Conservation (phyloP, 2,329 filamentous ascomycete species). For the Thelonectria rubi region DNA sequence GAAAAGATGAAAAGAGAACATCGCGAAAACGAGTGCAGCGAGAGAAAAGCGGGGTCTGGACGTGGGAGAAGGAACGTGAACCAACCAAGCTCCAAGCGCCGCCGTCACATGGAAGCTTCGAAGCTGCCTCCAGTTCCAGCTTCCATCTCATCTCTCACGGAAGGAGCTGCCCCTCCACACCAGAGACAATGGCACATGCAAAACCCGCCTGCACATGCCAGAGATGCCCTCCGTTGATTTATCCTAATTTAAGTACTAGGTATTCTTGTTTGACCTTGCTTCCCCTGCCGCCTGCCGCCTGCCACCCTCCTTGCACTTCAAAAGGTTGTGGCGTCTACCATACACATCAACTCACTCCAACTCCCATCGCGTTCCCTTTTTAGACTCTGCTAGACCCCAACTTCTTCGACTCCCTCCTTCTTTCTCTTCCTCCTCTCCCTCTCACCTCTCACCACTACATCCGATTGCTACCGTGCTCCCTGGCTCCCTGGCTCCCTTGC, state of each 20-base stretch:
- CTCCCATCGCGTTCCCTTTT: conserved; percentile 30
- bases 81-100: no score
- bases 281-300: neutral
- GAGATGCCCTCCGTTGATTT: neutral
- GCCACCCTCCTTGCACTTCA: conserved; percentile 21
- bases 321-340: no score
- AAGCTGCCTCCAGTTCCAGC: neutral
- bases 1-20: no score
- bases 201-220: conserved; percentile 27
- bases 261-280: no score
- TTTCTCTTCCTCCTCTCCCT: conserved; percentile 17
- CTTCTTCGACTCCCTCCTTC: conserved; percentile 24
- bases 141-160: neutral
- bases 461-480: conserved; percentile 8
- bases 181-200: conserved; percentile 19
- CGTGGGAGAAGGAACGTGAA: no score
- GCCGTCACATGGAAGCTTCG: neutral
- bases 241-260: no score
- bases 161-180: conserved; percentile 1
- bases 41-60: no score
- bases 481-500: conserved; percentile 1
- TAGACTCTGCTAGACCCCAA: conserved; percentile 35
- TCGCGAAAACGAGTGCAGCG: no score
- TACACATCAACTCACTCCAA: no score
- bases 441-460: conserved; percentile 13